Base-by-base conservation (phyloP, 306 rosid species). In the Senna siamea region DNA sequence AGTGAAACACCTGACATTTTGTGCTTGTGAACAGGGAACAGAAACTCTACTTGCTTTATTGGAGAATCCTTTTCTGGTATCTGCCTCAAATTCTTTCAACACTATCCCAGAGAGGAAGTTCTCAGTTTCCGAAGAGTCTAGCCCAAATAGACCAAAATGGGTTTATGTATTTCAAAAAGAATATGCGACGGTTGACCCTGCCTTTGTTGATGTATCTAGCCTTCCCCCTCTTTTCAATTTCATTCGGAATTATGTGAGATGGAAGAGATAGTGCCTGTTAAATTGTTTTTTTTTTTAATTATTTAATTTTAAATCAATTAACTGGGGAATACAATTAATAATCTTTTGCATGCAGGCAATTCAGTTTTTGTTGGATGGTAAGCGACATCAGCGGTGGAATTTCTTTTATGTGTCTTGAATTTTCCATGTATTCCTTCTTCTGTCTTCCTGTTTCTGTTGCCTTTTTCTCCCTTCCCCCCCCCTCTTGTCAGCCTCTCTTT, bases 121-220 rank as follows among this genome's bases (percentile, higher is more conserved):
- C 79, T 77, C 90, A 9, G 34, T 67, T 61, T 55, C 85, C 61
- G 85, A 79, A 44, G 88, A 83, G 52, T 78, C 89, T 70, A 70
- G 35, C 70, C 47, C 60, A 14, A 84, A 57, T 47, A 68, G 76
- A 57, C 51, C 86, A 22, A 93, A 82, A 85, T 85, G 82, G 91
- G 89, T 93, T 59, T 93, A 91, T 71, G 44, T 89, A 41, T 93
- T 91, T 85, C 98, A 93, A 79, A 82, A 81, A 72, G 98, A 93
- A 87, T 89, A 85, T 81, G 98, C 91, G 58, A 91, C 89, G 9
- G 97, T 88, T 20, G 86, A 89, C 69, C 96, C 93, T n/a, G 82
- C 87, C 22, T 34, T 65, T 0, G 97, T 91, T 5, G 67, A 89
- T 82, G 98, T 93, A 80, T 68, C 80, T 70, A 40, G 44, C 10